Evolutionary conservation across 805 yeast species (phyloP).

Genomic region (Priceomyces fermenticarens): DNA sequence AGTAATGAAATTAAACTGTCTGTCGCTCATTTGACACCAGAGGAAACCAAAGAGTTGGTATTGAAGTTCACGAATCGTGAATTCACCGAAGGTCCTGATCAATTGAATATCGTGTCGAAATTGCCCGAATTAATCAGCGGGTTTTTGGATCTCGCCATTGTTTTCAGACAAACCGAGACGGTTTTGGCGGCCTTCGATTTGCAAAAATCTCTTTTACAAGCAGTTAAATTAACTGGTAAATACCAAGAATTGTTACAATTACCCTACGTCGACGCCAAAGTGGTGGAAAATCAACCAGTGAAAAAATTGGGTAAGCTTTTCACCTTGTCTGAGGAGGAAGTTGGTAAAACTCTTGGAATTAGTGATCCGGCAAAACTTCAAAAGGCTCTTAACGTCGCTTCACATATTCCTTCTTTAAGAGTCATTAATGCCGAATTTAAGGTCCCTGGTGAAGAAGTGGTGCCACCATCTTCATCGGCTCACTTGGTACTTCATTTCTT

Average conservation of each 20-base stretch:
- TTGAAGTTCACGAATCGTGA: constrained; percentile 58
- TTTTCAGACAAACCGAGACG: constrained; percentile 71
- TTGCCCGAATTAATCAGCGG: constrained; percentile 68
- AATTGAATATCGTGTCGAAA: constrained; percentile 56
- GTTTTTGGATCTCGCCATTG: constrained; percentile 75
- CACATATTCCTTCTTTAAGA: constrained; percentile 64
- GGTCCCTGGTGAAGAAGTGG: constrained; percentile 84
- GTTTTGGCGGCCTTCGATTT: constrained; percentile 60
- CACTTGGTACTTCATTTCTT: constrained; percentile 75
- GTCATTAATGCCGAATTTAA: constrained; percentile 68
- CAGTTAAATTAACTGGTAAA: constrained; percentile 52
- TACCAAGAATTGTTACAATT: constrained; percentile 74
- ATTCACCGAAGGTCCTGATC: constrained; percentile 27
- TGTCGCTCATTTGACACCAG: constrained; percentile 40
- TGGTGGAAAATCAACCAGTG: constrained; percentile 43
- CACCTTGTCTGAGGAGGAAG: constrained; percentile 54
- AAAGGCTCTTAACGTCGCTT: constrained; percentile 53
- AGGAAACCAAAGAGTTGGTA: constrained; percentile 51
- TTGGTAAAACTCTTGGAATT: constrained; percentile 55
- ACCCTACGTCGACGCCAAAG: constrained; percentile 61
- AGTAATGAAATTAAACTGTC: constrained; percentile 61
- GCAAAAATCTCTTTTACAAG: constrained; percentile 72
- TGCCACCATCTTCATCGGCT: constrained; percentile 64
- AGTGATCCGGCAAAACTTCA: constrained; percentile 43
- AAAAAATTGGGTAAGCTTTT: constrained; percentile 68